Evolutionary conservation across 139 green algal genomes (phyloP).

Genomic region (Coccomyxa sp.): DNA sequence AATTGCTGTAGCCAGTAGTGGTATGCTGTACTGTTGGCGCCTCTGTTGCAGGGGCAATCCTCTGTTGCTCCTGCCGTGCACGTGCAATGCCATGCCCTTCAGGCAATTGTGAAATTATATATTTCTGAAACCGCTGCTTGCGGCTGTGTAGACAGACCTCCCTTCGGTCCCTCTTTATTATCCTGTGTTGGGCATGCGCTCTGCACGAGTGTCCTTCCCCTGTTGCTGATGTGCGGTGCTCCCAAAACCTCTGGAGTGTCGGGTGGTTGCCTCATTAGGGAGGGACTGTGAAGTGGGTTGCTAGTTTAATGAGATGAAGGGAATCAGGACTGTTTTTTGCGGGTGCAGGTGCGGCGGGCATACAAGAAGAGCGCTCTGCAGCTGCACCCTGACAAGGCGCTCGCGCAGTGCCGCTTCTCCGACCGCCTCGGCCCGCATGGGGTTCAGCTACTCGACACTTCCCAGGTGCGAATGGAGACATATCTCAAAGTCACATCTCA

Average conservation of each 20-base stretch:
- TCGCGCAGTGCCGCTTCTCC: conserved; percentile 20
- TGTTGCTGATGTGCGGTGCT: background rate
- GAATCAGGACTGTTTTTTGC: background rate
- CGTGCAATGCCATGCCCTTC: too few relatives aligned
- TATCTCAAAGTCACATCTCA: background rate
- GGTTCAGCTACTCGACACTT: background rate
- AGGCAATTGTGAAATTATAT: too few relatives aligned
- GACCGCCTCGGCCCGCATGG: background rate
- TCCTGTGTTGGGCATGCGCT: too few relatives aligned
- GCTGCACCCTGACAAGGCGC: conserved; percentile 54
- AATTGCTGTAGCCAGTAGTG: too few relatives aligned
- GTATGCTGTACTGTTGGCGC: too few relatives aligned
- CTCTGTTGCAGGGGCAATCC: too few relatives aligned
- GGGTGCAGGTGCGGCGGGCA: conserved; percentile 30
- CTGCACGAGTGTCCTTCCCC: background rate
- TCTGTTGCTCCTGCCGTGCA: too few relatives aligned
- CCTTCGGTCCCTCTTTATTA: too few relatives aligned
- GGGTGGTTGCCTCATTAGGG: background rate
- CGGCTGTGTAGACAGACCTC: too few relatives aligned
- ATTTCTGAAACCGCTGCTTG: too few relatives aligned
- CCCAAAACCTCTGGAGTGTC: too few relatives aligned
- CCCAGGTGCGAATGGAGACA: conserved; percentile 1
- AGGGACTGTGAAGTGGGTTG: background rate
- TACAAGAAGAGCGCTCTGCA: conserved; percentile 39
- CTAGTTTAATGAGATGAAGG: background rate